phyloP scores from a whole-genome alignment of 2,329 filamentous ascomycete genomes.

The Phialocephala subalpina region DNA sequence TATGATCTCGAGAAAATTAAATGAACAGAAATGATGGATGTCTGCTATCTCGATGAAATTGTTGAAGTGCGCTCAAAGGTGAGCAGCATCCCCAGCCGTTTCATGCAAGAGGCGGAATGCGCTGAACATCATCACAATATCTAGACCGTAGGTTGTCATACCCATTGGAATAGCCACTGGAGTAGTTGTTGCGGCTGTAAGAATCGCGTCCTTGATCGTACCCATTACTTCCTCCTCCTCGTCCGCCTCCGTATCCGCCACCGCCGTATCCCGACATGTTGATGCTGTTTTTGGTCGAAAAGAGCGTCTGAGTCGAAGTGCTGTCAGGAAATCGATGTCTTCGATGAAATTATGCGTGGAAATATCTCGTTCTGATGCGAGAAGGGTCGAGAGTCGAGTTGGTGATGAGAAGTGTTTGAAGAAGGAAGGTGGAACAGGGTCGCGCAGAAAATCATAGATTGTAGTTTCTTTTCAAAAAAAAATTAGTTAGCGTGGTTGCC shows the following conservation, averaged over 20 bases:
- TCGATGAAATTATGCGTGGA: slow-evolving; percentile 21
- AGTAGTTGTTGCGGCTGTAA: slow-evolving; percentile 53
- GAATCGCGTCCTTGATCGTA: slow-evolving; percentile 64
- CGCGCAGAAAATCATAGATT: slow-evolving; percentile 21
- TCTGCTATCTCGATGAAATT: slow-evolving; percentile 32
- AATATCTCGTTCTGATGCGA: slow-evolving; percentile 35
- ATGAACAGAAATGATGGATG: slow-evolving; percentile 31
- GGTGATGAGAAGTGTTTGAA: slow-evolving; percentile 27
- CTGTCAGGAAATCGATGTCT: slow-evolving; percentile 22
- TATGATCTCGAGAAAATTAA: slow-evolving; percentile 20
- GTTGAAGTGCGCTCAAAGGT: slow-evolving; percentile 24
- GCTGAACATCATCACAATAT: slow-evolving; percentile 45
- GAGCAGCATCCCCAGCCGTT: slow-evolving; percentile 33
- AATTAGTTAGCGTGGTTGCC: slow-evolving; percentile 12
- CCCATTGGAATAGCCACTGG: slow-evolving; percentile 59
- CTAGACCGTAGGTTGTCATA: slow-evolving; percentile 50
- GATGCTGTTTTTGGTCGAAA: slow-evolving; percentile 26
- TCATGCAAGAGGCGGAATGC: slow-evolving; percentile 41
- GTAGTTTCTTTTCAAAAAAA: slow-evolving; percentile 10
- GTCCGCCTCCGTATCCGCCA: slow-evolving; percentile 53
- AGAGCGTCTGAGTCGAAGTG: slow-evolving; percentile 25
- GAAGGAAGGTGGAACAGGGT: slow-evolving; percentile 14
- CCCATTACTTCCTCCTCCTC: slow-evolving; percentile 52
- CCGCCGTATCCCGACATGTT: slow-evolving; percentile 58
- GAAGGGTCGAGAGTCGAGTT: slow-evolving; percentile 28